Percentiles rank a stretch among this genome's conserved stretches.
Evolutionary conservation across 768 basidiomycete genomes (phyloP).

Genomic region (Chalciporus piperatus): DNA sequence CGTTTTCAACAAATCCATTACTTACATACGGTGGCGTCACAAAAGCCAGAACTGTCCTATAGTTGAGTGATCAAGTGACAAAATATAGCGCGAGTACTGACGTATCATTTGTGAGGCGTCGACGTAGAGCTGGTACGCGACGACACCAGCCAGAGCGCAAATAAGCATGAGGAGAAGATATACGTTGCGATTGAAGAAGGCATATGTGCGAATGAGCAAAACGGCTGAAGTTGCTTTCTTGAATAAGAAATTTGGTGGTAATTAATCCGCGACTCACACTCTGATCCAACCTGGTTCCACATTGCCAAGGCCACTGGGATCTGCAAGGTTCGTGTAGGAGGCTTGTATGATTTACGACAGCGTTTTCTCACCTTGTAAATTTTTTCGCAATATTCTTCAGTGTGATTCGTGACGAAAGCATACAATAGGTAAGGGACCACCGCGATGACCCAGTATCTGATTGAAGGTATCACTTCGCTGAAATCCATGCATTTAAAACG

Average conservation of each 20-base stretch:
- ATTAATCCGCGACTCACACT: slow-evolving; percentile 44
- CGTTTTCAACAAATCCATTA: slow-evolving; percentile 1
- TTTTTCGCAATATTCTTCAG: slow-evolving; percentile 58
- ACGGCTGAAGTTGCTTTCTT: slow-evolving; percentile 46
- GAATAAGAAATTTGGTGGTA: slow-evolving; percentile 1
- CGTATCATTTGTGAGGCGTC: slow-evolving; percentile 75
- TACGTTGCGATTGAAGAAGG: slow-evolving; percentile 78
- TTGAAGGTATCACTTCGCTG: slow-evolving; percentile 5
- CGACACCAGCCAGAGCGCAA: slow-evolving; percentile 65
- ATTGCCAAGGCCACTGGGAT: slow-evolving; percentile 79
- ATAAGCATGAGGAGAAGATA: slow-evolving; percentile 64
- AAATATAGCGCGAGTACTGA: slow-evolving; percentile 33
- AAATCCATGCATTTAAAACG: slow-evolving; percentile 11
- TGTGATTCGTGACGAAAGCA: slow-evolving; percentile 71
- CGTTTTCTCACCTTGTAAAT: slow-evolving; percentile 58
- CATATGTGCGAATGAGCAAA: slow-evolving; percentile 79
- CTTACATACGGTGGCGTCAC: slow-evolving; percentile 60
- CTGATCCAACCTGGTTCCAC: slow-evolving; percentile 86
- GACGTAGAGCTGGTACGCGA: slow-evolving; percentile 80
- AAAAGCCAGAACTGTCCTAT: slow-evolving; percentile 56
- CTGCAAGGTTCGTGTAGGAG: slow-evolving; percentile 33
- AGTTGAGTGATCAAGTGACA: slow-evolving; percentile 9
- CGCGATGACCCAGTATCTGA: slow-evolving; percentile 78
- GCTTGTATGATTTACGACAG: background rate
- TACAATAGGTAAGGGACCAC: slow-evolving; percentile 78